Base-by-base conservation (phyloP, 371 early-diverging fungal genomes). In the Sporodiniella umbellata region DNA sequence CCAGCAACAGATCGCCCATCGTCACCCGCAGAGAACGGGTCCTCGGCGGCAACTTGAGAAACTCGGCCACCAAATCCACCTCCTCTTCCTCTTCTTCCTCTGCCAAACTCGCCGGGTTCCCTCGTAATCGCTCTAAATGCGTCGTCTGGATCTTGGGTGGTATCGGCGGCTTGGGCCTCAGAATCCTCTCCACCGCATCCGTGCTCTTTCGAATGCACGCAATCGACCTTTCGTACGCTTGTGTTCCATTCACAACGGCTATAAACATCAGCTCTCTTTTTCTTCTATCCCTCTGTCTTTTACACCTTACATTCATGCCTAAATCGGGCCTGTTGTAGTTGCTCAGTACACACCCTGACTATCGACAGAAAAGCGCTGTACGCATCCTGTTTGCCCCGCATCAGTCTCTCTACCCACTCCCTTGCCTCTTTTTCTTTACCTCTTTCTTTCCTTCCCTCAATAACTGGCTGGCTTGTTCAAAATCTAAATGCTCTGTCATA, bases 281-380 rank as follows among this genome's bases (percentile, higher is more conserved):
- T n/a, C 17, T 23, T 23, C 17, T 48, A 30, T 12, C 21, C 5
- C 26, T 25, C 14, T 26, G 11, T 25, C 5, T 11, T 42, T n/a
- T n/a, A n/a, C n/a, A n/a, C n/a, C 62, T 64, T 67, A 75, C 75
- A 67, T 48, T 71, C 72, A 53, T 69, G 70, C 21, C 66, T 64
- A 58, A 75, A 75, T 33, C 65, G 66, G 23, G 69, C 70, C 10
- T 53, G 59, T 44, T 72, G 60, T 3, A 75, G 56, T 53, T 66
- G 58, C 25, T 66, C 53, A 5, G 63, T 61, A 11, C 70, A 51
- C 25, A 57, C 18, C 47, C 69, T 71, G 4, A 67, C 56, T 14
- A 67, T 61, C 6, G 66, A 60, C 46, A 75, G 50, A 48, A 66
- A 71, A 18, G 68, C 54, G 12, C 48, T 26, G 53, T 69, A 75